These are phyloP conservation scores for Urtica urens DNA, from an alignment of 306 rosid species.

Conservation along the genomic window DNA sequence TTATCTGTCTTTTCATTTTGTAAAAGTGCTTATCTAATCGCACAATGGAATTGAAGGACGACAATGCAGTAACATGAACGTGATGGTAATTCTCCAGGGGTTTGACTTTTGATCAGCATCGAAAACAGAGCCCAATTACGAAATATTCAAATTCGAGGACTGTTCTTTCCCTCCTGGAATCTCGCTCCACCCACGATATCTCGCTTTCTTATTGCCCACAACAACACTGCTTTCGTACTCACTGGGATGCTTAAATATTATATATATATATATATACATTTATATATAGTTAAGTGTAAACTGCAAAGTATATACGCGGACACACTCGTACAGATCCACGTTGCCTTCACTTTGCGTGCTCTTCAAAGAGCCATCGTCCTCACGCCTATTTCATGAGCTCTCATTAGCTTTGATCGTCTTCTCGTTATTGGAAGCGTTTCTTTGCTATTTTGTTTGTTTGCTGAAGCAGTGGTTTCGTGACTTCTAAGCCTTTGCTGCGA, in stretches of 20 bases:
- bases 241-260: no score
- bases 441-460: background rate
- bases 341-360: slow-evolving; percentile 45
- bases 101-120: slow-evolving; percentile 4
- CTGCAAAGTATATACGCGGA: background rate
- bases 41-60: no score
- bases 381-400: slow-evolving; percentile 18
- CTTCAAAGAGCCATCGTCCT: slow-evolving; percentile 26
- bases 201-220: slow-evolving; percentile 14
- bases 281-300: background rate
- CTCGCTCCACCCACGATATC: slow-evolving; percentile 17
- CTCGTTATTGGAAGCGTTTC: background rate
- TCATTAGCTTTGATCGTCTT: background rate
- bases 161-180: slow-evolving; percentile 28
- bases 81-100: background rate
- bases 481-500: background rate
- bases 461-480: background rate
- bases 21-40: no score
- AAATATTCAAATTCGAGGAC: slow-evolving; percentile 30
- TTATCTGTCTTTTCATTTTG: no score
- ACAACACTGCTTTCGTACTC: background rate
- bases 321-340: slow-evolving; percentile 19
- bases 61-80: no score
- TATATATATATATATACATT: background rate
- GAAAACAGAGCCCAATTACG: background rate